Base-by-base conservation (phyloP, 129 eudicot species). In the Silybum marianum region DNA sequence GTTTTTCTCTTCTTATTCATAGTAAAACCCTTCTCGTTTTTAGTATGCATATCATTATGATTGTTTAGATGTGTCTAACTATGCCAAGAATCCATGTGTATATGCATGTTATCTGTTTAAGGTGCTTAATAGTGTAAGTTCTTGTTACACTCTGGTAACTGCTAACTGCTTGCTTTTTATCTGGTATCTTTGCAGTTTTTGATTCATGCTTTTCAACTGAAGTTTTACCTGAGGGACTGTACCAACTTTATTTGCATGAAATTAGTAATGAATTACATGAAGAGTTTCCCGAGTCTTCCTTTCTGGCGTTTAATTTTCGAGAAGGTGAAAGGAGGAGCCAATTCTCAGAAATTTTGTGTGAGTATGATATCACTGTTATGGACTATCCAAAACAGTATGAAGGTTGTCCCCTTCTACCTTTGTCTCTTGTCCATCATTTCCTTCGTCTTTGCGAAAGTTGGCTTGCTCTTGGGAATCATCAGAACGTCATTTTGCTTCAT, bases 161-260 rank as follows among this genome's bases (percentile, higher is more conserved):
- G 54, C 74, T 81, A 81, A 40, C 65, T 65, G 21, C 67, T 73
- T 81, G 21, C 51, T 6, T 39, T 73, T 38, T 39, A 73, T 69
- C 34, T 21, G 67, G 74, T 65, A 13, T 80, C 4, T 69, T 77
- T 91, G 93, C 93, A 96, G 99, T 96, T 80, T 96, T 96, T 80
- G 99, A 96, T 87, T 91, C 99, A 40, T 93, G 99, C 86, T 96
- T 96, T 84, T 89, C 99, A 22, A 93, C 99, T 69, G 98, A 96
- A 74, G 99, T 91, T 73, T 80, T 96, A 28, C 95, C 95, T 0
- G 98, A 88, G 76, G 95, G 86, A 62, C 76, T 96, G 1, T 96
- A 96, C 81, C 93, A 87, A 78, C 89, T 96, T 69, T 96, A 96
- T 83, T 84, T 96, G 78, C 98, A 91, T 62, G 98, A 96, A 85